A percentile compares a stretch with the other conserved stretches of the same genome.
phyloP scores from a whole-genome alignment of 2,329 filamentous ascomycete genomes.

The Pyrenophora seminiperda region DNA sequence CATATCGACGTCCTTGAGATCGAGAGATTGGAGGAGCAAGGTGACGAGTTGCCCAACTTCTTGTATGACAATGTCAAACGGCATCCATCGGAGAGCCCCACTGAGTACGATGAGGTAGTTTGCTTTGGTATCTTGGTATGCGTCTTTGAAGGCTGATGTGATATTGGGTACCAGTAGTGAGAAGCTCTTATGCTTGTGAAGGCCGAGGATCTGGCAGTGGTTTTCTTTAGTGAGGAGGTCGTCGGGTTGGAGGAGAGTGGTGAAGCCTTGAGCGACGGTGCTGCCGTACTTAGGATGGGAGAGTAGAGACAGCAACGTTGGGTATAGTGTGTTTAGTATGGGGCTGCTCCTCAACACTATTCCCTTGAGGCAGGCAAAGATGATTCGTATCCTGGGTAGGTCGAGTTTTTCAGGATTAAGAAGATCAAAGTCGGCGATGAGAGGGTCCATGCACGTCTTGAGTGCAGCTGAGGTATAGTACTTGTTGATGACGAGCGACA shows the following conservation, averaged over 20 bases:
- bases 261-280: conserved; percentile 62
- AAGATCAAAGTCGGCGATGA: conserved; percentile 44
- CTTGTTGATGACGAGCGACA: conserved; percentile 57
- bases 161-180: conserved; percentile 63
- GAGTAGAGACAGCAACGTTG: conserved; percentile 57
- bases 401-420: conserved; percentile 41
- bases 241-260: conserved; percentile 64
- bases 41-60: conserved; percentile 63
- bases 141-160: conserved; percentile 57
- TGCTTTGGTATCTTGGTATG: conserved; percentile 56
- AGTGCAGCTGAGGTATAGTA: conserved; percentile 51
- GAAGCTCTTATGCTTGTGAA: conserved; percentile 69
- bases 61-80: conserved; percentile 64
- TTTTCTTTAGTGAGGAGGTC: conserved; percentile 66
- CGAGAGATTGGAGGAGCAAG: conserved; percentile 66
- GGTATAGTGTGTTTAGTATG: conserved; percentile 50
- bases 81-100: conserved; percentile 64
- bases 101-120: conserved; percentile 68
- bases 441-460: conserved; percentile 47
- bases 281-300: conserved; percentile 56
- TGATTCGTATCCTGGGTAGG: conserved; percentile 56
- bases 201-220: conserved; percentile 64
- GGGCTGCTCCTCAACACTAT: conserved; percentile 61
- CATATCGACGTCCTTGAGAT: conserved; percentile 57
- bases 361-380: conserved; percentile 67